phyloP scores from a whole-genome alignment of 495 filamentous ascomycete species.

The Daldinia bambusicola region DNA sequence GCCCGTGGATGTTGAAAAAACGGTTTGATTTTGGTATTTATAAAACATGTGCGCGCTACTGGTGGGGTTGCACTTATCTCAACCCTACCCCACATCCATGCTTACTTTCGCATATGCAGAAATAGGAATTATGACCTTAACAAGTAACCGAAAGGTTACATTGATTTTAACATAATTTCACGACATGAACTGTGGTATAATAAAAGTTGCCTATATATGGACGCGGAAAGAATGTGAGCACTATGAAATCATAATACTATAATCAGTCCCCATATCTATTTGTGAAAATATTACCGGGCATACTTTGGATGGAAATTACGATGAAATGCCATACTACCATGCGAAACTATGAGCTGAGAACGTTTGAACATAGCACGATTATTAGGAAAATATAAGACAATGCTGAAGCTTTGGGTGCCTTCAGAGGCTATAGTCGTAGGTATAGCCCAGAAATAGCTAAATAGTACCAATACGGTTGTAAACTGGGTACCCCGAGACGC shows the following conservation, averaged over 20 bases:
- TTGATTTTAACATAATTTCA: too few species aligned
- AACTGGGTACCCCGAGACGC: too few species aligned
- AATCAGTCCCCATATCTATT: neutral
- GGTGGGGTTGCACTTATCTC: neutral
- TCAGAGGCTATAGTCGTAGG: neutral
- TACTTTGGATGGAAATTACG: neutral
- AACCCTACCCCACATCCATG: neutral
- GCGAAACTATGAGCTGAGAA: neutral
- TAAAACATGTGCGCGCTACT: neutral
- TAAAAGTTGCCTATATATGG: neutral
- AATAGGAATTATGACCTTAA: neutral
- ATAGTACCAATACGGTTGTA: too few species aligned
- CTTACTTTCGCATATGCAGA: neutral
- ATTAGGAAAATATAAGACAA: neutral
- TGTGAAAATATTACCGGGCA: neutral
- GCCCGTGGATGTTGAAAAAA: slow-evolving; percentile 13
- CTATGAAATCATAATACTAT: neutral
- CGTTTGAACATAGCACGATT: neutral
- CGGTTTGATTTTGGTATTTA: neutral
- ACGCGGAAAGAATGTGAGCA: neutral
- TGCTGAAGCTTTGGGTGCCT: neutral
- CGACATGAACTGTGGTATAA: neutral
- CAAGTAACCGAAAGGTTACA: too few species aligned
- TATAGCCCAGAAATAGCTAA: too few species aligned
- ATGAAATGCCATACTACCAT: neutral